A percentile compares a stretch with the other conserved stretches of the same genome.
Conservation (phyloP, 495 filamentous ascomycete genomes). For the Xylaria castorea region DNA sequence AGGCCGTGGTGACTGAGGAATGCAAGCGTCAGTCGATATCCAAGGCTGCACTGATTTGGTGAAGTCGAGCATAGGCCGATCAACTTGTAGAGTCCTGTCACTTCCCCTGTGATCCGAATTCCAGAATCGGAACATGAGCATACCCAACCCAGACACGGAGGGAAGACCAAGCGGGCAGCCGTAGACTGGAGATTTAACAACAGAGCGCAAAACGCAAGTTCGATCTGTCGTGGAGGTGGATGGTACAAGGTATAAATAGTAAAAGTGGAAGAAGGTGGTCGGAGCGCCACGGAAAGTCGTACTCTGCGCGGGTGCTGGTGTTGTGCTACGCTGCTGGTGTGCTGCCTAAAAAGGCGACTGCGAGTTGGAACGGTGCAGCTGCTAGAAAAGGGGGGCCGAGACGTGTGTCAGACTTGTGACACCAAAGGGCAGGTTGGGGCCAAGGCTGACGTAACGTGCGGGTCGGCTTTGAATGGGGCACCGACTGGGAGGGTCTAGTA, state of each 20-base stretch:
- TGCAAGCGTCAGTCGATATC: constrained; percentile 39
- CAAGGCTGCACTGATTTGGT: constrained; percentile 41
- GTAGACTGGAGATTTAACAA: background rate
- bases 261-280: constrained; percentile 18
- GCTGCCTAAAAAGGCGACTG: constrained; percentile 20
- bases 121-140: constrained; percentile 60
- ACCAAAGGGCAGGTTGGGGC: constrained; percentile 34
- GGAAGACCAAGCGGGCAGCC: constrained; percentile 22
- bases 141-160: constrained; percentile 39
- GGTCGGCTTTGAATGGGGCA: constrained; percentile 22
- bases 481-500: constrained; percentile 12
- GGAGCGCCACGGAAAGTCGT: constrained; percentile 25
- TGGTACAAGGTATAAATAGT: constrained; percentile 4
- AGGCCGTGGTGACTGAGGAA: constrained; percentile 31
- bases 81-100: constrained; percentile 48
- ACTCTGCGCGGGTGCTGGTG: background rate
- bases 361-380: constrained; percentile 1
- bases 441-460: constrained; percentile 51
- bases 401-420: constrained; percentile 37
- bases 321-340: constrained; percentile 14
- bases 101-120: constrained; percentile 55
- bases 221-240: background rate
- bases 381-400: constrained; percentile 24
- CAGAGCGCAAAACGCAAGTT: constrained; percentile 36
- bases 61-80: constrained; percentile 44